A percentile compares a stretch with the other conserved stretches of the same genome.
Conservation (phyloP, 225 moss, liverwort and hornwort species). For the Pleurozium schreberi region DNA sequence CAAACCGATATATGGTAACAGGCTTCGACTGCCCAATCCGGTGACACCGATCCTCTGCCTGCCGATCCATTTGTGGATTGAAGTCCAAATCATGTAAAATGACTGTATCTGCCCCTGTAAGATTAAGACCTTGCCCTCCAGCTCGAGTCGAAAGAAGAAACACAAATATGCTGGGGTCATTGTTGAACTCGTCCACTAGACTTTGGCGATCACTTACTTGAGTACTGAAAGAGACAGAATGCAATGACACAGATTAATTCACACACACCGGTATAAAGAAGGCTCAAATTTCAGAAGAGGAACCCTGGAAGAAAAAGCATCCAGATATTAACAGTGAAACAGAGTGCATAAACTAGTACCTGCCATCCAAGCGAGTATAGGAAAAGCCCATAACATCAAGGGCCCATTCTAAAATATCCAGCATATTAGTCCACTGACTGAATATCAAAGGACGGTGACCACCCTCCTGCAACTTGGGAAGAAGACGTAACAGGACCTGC, state of each 20-base stretch:
- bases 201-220: conserved; percentile 77
- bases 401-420: conserved; percentile 96
- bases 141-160: conserved; percentile 93
- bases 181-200: conserved; percentile 87
- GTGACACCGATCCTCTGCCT: conserved; percentile 97
- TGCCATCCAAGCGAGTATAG: conserved; percentile 89
- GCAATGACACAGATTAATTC: not conserved
- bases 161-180: conserved; percentile 57
- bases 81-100: conserved; percentile 97
- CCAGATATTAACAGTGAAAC: not conserved
- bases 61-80: conserved; percentile 98
- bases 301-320: not conserved
- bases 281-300: not conserved
- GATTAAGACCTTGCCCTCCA: conserved; percentile 90
- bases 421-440: conserved; percentile 97
- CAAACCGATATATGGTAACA: conserved; percentile 79
- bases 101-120: conserved; percentile 93
- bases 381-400: conserved; percentile 74
- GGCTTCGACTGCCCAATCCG: conserved; percentile 90
- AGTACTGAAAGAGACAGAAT: conserved; percentile 37
- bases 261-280: not conserved
- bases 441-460: conserved; percentile 95
- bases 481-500: conserved; percentile 53
- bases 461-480: conserved; percentile 57
- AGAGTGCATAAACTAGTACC: conserved; percentile 12